Conservation (phyloP, 1,284 basidiomycete genomes). For the Boletus smithii region DNA sequence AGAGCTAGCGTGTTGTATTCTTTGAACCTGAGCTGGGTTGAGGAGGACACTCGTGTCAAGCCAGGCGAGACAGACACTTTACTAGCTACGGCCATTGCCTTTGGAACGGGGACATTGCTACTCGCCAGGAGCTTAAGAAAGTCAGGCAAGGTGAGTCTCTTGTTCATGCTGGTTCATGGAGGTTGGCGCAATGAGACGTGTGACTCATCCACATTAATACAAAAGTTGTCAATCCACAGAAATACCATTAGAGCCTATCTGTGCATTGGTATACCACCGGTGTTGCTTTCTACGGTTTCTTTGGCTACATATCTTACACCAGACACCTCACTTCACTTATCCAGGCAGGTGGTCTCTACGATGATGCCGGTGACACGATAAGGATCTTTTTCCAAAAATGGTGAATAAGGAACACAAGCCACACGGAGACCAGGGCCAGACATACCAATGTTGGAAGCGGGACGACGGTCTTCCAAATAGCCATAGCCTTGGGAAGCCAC, state of each 20-base stretch:
- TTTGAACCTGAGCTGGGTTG: constrained; percentile 59
- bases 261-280: constrained; percentile 22
- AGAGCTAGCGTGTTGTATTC: constrained; percentile 60
- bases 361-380: constrained; percentile 89
- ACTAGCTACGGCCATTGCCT: constrained; percentile 73
- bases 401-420: constrained; percentile 9
- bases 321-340: constrained; percentile 39
- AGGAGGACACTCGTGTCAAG: constrained; percentile 1
- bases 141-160: constrained; percentile 61
- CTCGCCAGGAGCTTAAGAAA: constrained; percentile 73
- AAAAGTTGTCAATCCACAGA: constrained; percentile 8
- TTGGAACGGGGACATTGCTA: constrained; percentile 61
- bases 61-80: constrained; percentile 60
- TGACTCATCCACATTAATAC: background rate
- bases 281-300: constrained; percentile 13
- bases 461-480: constrained; percentile 95
- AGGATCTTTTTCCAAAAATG: constrained; percentile 54
- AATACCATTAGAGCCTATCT: constrained; percentile 2
- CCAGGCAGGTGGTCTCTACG: constrained; percentile 83
- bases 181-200: background rate
- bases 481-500: constrained; percentile 91
- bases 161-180: constrained; percentile 20
- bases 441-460: constrained; percentile 95
- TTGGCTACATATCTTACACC: constrained; percentile 9
- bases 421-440: constrained; percentile 21